These are phyloP conservation scores for Paramecium primaurelia DNA, from an alignment of 73 alveolate species.

Conservation along the genomic window DNA sequence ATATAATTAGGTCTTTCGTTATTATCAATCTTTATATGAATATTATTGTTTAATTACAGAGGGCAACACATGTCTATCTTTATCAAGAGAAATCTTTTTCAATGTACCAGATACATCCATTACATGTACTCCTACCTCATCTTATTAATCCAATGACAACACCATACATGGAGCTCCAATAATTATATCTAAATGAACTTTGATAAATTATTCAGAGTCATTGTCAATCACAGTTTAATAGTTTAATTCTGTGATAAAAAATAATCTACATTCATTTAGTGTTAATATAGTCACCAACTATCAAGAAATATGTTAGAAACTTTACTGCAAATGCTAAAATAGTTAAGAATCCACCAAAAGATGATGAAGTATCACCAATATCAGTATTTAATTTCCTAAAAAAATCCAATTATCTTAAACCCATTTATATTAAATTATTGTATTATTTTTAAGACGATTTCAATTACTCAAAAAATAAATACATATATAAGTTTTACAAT, in stretches of 20 bases:
- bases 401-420: conserved; percentile 49
- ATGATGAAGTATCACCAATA: conserved; percentile 52
- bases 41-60: neutral
- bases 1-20: conserved; percentile 20
- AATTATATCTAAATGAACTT: conserved; percentile 11
- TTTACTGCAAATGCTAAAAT: conserved; percentile 50
- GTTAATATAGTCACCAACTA: neutral
- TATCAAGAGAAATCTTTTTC: neutral
- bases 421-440: neutral
- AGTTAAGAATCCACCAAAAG: conserved; percentile 53
- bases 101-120: conserved; percentile 36
- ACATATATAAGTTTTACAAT: neutral
- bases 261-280: neutral
- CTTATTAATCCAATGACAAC: conserved; percentile 16
- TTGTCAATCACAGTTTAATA: conserved; percentile 43
- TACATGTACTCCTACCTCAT: conserved; percentile 27
- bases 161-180: neutral
- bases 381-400: conserved; percentile 54
- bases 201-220: neutral
- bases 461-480: neutral
- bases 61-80: neutral
- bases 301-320: neutral
- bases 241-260: neutral
- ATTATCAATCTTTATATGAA: neutral
- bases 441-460: neutral